Conservation (phyloP, 164 flowering plant species). For the Warburgia ugandensis region DNA sequence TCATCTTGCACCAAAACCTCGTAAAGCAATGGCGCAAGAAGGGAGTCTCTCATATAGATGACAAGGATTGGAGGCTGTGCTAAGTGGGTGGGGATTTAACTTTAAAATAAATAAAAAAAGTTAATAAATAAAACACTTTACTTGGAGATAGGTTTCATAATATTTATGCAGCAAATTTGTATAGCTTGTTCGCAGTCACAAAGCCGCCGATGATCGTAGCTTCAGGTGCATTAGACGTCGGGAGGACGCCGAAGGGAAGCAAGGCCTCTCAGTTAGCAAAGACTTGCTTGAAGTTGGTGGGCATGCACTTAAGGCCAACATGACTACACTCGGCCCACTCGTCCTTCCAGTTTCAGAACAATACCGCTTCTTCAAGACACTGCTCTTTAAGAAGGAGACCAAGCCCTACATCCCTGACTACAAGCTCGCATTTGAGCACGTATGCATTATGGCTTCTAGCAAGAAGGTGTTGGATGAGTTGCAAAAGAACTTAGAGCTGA, state of each 20-base stretch:
- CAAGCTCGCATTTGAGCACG: conserved; percentile 62
- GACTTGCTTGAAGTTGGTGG: conserved; percentile 56
- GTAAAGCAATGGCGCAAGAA: too few species aligned
- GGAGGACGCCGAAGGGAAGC: conserved; percentile 42
- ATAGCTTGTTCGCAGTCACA: conserved; percentile 61
- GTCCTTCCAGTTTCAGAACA: conserved; percentile 57
- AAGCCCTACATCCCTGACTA: conserved; percentile 53
- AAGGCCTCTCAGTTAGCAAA: conserved; percentile 41
- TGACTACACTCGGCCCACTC: conserved; percentile 51
- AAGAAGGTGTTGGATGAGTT: conserved; percentile 46
- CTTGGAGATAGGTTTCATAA: too few species aligned
- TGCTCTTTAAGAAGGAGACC: conserved; percentile 15
- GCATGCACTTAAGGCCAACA: conserved; percentile 54
- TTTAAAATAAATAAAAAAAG: too few species aligned
- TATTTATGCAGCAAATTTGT: too few species aligned
- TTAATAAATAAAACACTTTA: too few species aligned
- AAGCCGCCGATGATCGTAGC: conserved; percentile 44
- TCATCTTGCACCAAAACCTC: too few species aligned
- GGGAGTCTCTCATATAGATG: too few species aligned
- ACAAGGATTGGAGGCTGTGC: too few species aligned
- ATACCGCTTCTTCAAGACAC: conserved; percentile 34
- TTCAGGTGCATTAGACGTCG: conserved; percentile 32
- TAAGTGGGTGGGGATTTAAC: too few species aligned
- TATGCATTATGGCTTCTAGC: conserved; percentile 54
- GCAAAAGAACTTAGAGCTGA: conserved; percentile 46